Base-by-base conservation (phyloP, 1,284 basidiomycete genomes). In the Psilocybe mexicana region DNA sequence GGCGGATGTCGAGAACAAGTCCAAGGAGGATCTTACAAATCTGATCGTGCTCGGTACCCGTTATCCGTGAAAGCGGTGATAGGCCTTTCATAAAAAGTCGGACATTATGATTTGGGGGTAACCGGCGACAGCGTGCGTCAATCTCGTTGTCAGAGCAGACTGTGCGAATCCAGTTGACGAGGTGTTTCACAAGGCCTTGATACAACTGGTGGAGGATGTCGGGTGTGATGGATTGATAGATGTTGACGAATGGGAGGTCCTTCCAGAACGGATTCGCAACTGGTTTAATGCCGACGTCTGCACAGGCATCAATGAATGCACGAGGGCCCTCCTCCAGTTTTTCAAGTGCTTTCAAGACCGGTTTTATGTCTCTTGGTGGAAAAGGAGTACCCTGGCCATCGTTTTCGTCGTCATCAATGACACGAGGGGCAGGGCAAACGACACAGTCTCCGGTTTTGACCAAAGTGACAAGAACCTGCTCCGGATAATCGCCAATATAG, bases 201-300 rank as follows among this genome's bases (percentile, higher is more conserved):
- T 74, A 71, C 0, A 77, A 61, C 55, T 79, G 76, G 54, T 79
- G 78, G 0, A 79, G 70, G 33, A 78, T 61, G 57, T 80, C 75
- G 0, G 77, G 76, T 0, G 74, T 74, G 1, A 62, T 57, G 0
- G 52, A 11, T 2, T 6, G 12, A 43, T 57, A 42, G 33, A 59
- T 59, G 35, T 59, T 48, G 28, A 35, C 28, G n/a, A 48, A 25
- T 3, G 58, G 61, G 28, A 61, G 46, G 2, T 28, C 54, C 10
- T 54, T 36, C 61, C 61, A 62, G 40, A 62, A 59, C 12, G 61
- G 61, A 1, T 30, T 5, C 25, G 23, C 53, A n/a, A 54, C 49
- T 18, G 18, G 18, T 18, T 18, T 18, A 30, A 57, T 43, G 1
- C 60, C 59, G 14, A 60, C 50, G n/a, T 59, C 59, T 23, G 59